Evolutionary conservation across 805 yeast species (phyloP).

Genomic region (Candida taoyuanica): DNA sequence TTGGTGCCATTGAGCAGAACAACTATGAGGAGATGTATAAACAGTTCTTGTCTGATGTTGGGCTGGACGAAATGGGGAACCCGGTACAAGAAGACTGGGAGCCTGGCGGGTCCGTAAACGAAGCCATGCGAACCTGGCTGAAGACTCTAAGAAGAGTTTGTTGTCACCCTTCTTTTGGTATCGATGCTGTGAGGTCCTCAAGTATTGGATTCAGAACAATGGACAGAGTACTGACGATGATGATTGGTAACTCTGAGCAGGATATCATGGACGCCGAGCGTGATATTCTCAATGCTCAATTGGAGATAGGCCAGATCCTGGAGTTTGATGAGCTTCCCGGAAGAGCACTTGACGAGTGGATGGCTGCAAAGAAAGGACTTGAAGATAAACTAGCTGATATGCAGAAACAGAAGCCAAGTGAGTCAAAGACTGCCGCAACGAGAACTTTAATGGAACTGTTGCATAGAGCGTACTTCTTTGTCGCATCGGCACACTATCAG

Average conservation of each 20-base stretch:
- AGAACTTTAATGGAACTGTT: conserved; percentile 53
- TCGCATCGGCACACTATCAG: conserved; percentile 72
- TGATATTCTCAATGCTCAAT: conserved; percentile 36
- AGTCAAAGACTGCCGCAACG: conserved; percentile 18
- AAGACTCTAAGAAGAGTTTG: conserved; percentile 70
- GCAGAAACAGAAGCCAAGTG: conserved; percentile 19
- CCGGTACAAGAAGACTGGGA: conserved; percentile 48
- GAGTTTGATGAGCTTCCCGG: conserved; percentile 54
- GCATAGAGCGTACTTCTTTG: conserved; percentile 74
- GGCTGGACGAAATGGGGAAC: conserved; percentile 41
- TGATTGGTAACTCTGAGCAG: conserved; percentile 53
- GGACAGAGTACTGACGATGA: conserved; percentile 61
- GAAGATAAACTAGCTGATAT: conserved; percentile 10
- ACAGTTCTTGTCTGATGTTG: conserved; percentile 54
- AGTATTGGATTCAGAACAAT: conserved; percentile 39
- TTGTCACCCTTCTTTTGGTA: conserved; percentile 61
- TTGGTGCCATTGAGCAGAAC: conserved; percentile 80
- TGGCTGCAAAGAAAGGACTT: conserved; percentile 24
- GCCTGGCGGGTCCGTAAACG: conserved; percentile 37
- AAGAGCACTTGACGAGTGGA: conserved; percentile 46
- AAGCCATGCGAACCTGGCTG: conserved; percentile 65
- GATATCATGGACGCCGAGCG: conserved; percentile 47
- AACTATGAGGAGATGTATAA: conserved; percentile 64
- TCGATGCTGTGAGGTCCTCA: conserved; percentile 6
- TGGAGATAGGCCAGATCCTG: conserved; percentile 64